phyloP scores from a whole-genome alignment of 148 eudicot species.

The Diospyros lotus region DNA sequence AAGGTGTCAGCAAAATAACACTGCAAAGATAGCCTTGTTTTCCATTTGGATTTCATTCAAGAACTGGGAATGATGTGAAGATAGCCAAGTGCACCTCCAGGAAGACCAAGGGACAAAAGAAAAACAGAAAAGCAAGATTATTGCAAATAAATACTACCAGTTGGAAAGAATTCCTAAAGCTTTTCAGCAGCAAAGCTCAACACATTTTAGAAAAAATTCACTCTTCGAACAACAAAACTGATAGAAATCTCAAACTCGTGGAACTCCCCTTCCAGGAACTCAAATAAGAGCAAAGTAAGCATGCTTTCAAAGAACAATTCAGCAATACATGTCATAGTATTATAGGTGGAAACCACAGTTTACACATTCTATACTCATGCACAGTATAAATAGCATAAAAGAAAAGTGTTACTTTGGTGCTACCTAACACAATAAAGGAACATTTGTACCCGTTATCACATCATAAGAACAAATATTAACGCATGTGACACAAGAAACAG shows the following conservation, averaged over 20 bases:
- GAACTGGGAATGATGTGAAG: neutral
- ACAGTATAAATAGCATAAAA: neutral
- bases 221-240: neutral
- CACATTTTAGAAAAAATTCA: too few relatives aligned
- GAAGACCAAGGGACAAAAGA: neutral
- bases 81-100: neutral
- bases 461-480: too few relatives aligned
- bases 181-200: neutral
- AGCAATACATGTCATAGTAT: neutral
- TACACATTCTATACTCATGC: neutral
- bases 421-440: neutral
- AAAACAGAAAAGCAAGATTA: neutral
- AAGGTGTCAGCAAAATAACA: too few relatives aligned
- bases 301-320: neutral
- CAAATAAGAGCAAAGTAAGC: neutral
- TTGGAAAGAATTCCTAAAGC: neutral
- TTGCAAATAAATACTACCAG: conserved; percentile 1
- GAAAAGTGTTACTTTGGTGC: neutral
- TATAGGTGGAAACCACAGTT: neutral
- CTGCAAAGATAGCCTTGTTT: too few relatives aligned
- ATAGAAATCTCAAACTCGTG: neutral
- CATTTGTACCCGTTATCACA: neutral
- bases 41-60: neutral
- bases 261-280: neutral
- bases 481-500: too few relatives aligned